These are phyloP conservation scores for Pseudogymnoascus sp. DNA, from an alignment of 2,329 filamentous ascomycete species.

Conservation along the genomic window DNA sequence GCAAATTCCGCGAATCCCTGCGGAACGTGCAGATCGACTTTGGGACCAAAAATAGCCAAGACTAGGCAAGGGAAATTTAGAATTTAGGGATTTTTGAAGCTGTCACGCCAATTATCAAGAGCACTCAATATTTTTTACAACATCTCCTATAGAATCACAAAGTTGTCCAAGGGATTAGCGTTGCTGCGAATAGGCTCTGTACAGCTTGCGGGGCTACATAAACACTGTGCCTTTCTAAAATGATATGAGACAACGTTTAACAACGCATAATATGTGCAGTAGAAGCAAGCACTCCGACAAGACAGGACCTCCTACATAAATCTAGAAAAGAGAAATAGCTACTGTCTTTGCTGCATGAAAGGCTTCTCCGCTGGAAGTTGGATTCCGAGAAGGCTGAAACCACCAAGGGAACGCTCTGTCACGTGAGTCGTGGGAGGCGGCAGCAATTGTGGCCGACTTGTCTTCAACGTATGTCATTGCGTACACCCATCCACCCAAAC, in stretches of 20 bases:
- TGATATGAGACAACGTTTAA: neutral
- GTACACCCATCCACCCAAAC: slow-evolving; percentile 1
- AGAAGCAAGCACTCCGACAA: neutral
- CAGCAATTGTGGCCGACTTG: slow-evolving; percentile 2
- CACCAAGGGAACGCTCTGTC: slow-evolving; percentile 4
- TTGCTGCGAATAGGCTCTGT: neutral
- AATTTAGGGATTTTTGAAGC: neutral
- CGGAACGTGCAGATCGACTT: neutral
- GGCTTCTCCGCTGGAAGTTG: neutral
- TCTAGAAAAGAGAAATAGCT: neutral
- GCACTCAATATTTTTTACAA: neutral
- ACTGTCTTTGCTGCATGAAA: neutral
- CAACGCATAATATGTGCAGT: neutral
- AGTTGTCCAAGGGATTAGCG: neutral
- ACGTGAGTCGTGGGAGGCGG: neutral
- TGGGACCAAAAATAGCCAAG: neutral
- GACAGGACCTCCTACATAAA: neutral
- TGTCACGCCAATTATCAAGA: neutral
- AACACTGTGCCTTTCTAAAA: neutral
- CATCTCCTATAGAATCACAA: neutral
- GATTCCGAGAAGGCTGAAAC: neutral
- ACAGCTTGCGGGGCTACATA: neutral
- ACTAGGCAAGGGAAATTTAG: no score
- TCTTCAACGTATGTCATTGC: slow-evolving; percentile 4
- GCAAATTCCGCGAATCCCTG: neutral